Evolutionary conservation across 1,284 basidiomycete species (phyloP), one percentile per base, ranked within the genome.

Genomic region (Marasmius sp.): DNA sequence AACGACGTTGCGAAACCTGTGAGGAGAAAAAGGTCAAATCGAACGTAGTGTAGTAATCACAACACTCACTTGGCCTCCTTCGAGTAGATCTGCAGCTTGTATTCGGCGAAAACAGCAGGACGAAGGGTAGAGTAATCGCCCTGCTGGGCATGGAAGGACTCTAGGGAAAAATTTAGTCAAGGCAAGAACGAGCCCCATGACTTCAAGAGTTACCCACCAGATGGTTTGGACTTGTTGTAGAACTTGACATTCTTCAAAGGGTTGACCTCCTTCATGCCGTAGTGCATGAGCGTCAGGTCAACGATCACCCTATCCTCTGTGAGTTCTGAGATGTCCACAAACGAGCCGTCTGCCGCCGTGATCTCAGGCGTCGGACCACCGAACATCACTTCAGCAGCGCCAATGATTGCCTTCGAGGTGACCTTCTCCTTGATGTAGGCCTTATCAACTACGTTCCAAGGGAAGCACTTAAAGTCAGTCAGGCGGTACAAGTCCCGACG

Each of bases 181-280:
- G 27, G 5, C 27, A 47, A 41, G 14, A 41, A 36, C 54, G 60
- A 11, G 14, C 45, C 37, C 36, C 18, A 41, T 16, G n/a, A 48
- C 52, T 22, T 60, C 16, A 49, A 27, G 37, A 41, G 61, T 4
- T 22, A 7, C 83, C 62, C 66, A 91, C 90, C 66, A 63, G 86
- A 71, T 0, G 83, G 83, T 34, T 82, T 77, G n/a, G 78, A 75
- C 72, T 92, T 93, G 0, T 87, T 86, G 68, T 92, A 93, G 68
- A 93, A 93, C 67, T 79, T 83, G 60, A 92, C 83, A 34, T 74
- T 79, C 49, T 88, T 81, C 33, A 93, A 69, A 1, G 92, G 91
- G 67, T 91, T 91, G 66, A 78, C 73, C 58, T 86, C 83, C 63
- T 82, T 79, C 85, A 88, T 91, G 0, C 92, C 91, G 66, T 91